Percentiles rank a stretch among this genome's conserved stretches.
Conservation (phyloP, 2,329 filamentous ascomycete species). For the Penicillium sp. region DNA sequence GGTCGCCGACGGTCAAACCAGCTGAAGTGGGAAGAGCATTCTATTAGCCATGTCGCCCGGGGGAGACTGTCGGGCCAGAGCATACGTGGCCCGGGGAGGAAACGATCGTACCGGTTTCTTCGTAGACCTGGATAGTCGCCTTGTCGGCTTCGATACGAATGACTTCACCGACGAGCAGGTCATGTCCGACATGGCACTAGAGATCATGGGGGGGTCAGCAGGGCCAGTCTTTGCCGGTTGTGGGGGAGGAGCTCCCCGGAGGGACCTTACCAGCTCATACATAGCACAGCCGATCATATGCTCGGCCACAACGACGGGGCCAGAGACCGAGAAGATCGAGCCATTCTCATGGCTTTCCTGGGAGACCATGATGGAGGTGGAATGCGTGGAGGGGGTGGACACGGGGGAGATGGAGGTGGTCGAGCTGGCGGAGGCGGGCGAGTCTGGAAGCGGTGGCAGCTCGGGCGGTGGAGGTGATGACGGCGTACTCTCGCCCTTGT, state of each 20-base stretch:
- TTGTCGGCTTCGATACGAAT: slow-evolving; percentile 96
- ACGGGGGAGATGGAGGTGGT: slow-evolving; percentile 34
- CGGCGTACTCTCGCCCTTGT: slow-evolving; percentile 12
- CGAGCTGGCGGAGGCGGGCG: slow-evolving; percentile 42
- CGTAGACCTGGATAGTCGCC: slow-evolving; percentile 97
- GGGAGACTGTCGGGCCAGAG: neutral
- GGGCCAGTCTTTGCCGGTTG: slow-evolving; percentile 3
- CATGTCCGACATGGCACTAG: slow-evolving; percentile 86
- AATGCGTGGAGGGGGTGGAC: slow-evolving; percentile 26
- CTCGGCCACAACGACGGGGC: slow-evolving; percentile 92
- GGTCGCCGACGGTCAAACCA: slow-evolving; percentile 93
- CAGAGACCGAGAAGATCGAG: slow-evolving; percentile 69
- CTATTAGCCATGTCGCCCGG: neutral
- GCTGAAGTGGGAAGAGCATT: slow-evolving; percentile 47
- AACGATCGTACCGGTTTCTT: slow-evolving; percentile 74
- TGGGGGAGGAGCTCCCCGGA: slow-evolving; percentile 10
- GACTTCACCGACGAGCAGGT: slow-evolving; percentile 91
- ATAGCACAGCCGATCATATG: slow-evolving; percentile 99
- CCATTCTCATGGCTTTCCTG: slow-evolving; percentile 57
- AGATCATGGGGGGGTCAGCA: slow-evolving; percentile 4
- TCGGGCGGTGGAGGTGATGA: slow-evolving; percentile 39
- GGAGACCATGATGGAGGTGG: slow-evolving; percentile 43
- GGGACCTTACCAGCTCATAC: slow-evolving; percentile 82
- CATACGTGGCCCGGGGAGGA: slow-evolving; percentile 8
- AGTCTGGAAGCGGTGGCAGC: slow-evolving; percentile 47